Base-by-base conservation (phyloP, 176 grass and related monocot species). In the Triticum monococcum region DNA sequence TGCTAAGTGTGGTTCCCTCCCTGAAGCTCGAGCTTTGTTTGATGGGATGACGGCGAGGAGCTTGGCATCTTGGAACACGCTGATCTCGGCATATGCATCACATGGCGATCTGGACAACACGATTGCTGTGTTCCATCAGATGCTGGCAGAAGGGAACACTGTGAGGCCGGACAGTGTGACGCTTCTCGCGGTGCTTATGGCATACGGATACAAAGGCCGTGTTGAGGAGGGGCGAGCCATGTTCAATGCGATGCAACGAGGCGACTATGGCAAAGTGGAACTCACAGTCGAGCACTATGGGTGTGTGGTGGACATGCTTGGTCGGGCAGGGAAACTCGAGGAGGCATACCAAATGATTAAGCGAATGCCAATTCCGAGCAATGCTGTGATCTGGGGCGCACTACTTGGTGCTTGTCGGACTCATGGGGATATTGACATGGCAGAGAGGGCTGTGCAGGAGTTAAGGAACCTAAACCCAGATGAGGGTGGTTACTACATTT, bases 231-330 rank as follows among this genome's bases (percentile, higher is more conserved):
- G 72, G 4, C 89, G 60, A 14, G 22, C 50, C 37, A 32, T 89
- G 41, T 87, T 94, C 60, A 65, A 71, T 73, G 57, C 78, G 4
- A 78, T 91, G 71, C 73, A 50, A 61, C 84, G 31, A 35, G 92
- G 87, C 10, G 30, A 75, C 13, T 91, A 73, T 82, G 84, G 73
- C 16, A 84, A 72, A 62, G 32, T 91, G 46, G 72, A 87, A 38
- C 18, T 87, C 59, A 82, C 77, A 1, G 45, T 89, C 0, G 81
- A 91, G 87, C 92, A 94, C 82, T 88, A 94, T 12, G 89, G 92
- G 3, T 94, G 92, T 82, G 85, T 94, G 72, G 92, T 94, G 23
- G 87, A 94, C 67, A 73, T 91, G 84, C 84, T 94, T 63, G 89
- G 89, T 26, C 64, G 89, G 78, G 87, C 89, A 30, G 89, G 92